Evolutionary conservation across 306 rosid genomes (phyloP), one percentile per base, ranked within the genome.

Genomic region (Oxytropis ochrocephala): DNA sequence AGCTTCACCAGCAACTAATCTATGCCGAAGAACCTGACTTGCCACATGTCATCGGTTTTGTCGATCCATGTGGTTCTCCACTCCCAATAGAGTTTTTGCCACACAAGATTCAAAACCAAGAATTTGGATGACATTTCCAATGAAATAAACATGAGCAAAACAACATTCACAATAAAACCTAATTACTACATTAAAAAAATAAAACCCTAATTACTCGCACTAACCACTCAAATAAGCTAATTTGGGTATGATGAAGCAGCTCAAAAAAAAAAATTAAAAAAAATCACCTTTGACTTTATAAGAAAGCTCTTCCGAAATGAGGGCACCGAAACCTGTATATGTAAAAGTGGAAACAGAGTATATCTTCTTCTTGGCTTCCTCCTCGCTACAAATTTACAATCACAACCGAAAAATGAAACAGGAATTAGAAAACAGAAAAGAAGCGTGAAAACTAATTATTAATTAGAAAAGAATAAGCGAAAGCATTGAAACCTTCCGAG

Each of bases 241-340:
- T 41, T 46, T 53, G 6, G 5, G 58, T 32, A 44, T 47, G 4
- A 1, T 13, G 8, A 70, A 58, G 44, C 43, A 76, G 19, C 30
- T 48, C 51, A 11, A 62, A 51, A 12, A 5, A 29, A 24, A 59
- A 5, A 46, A 14, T 8, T 0, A 1, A 30, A 39, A 30, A 8
- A 0, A 6, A 43, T 54, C 51, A 90, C 98, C 97, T 90, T 90
- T 94, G 33, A 85, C 70, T 76, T 88, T 94, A 44, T 72, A 63
- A 18, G 96, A 94, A 65, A 90, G 90, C 84, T 94, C 98, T 65
- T 94, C 96, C 1, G 96, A 84, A 79, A 90, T 85, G 79, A 85
- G 82, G 39, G 96, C 97, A 6, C 98, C 98, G 69, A 90, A 94
- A 5, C 96, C 97, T 11, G 90, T 88, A 61, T 94, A 94, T 0